Percentiles rank a stretch among this genome's conserved stretches.
These are phyloP conservation scores for Ophiostoma populinum DNA, from an alignment of 2,329 filamentous ascomycete species.

Conservation along the genomic window DNA sequence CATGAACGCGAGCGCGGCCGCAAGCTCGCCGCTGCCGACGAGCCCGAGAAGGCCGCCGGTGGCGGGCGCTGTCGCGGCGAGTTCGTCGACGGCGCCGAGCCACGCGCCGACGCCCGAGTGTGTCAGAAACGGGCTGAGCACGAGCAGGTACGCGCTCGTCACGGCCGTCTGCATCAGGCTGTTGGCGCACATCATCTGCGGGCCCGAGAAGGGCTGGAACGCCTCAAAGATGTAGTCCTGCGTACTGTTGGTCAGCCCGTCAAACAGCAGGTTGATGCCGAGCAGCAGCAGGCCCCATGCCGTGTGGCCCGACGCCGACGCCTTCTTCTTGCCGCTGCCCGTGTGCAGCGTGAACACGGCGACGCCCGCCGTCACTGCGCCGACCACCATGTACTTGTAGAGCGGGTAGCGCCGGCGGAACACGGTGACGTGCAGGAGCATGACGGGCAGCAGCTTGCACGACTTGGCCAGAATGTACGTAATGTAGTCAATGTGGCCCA, in stretches of 20 bases:
- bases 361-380: conserved; percentile 78
- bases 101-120: conserved; percentile 45
- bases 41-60: conserved; percentile 16
- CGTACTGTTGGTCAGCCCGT: conserved; percentile 88
- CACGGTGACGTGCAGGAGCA: conserved; percentile 86
- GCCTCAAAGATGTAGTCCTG: conserved; percentile 84
- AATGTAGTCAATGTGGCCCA: conserved; percentile 92
- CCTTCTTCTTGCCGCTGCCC: conserved; percentile 32
- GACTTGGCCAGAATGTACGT: conserved; percentile 95
- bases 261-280: conserved; percentile 79
- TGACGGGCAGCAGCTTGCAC: conserved; percentile 97
- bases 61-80: conserved; percentile 22
- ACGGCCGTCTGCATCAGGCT: conserved; percentile 73
- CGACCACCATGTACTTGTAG: conserved; percentile 91
- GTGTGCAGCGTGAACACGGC: conserved; percentile 88
- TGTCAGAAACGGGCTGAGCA: conserved; percentile 65
- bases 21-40: conserved; percentile 54
- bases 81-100: conserved; percentile 51
- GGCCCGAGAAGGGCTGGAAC: conserved; percentile 68
- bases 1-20: conserved; percentile 67
- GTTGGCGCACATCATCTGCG: conserved; percentile 99
- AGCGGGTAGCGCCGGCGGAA: conserved; percentile 81
- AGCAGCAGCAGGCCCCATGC: conserved; percentile 71
- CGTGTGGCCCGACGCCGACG: conserved; percentile 32
- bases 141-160: conserved; percentile 57